Evolutionary conservation across 345 rosid species (phyloP).

Genomic region (Fremontodendron californicum): DNA sequence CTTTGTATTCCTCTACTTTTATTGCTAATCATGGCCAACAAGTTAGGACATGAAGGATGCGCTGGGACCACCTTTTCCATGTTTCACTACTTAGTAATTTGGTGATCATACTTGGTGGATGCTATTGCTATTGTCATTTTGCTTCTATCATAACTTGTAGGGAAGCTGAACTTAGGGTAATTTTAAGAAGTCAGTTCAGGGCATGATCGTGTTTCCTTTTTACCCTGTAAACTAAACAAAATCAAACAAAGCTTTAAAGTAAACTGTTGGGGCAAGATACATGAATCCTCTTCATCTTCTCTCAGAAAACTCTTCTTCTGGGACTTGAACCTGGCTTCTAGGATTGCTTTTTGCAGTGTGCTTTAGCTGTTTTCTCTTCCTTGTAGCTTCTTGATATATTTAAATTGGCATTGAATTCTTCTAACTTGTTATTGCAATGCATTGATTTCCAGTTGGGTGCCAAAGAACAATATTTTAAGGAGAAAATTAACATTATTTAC

Average conservation of each 20-base stretch:
- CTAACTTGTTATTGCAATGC: background rate
- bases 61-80: background rate
- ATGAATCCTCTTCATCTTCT: background rate
- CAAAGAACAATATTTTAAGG: slow-evolving; percentile 42
- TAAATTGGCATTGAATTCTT: background rate
- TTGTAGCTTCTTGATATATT: background rate
- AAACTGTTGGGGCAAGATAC: background rate
- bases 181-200: background rate
- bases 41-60: background rate
- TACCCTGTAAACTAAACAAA: background rate
- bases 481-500: slow-evolving; percentile 28
- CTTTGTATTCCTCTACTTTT: slow-evolving; percentile 6
- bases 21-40: background rate
- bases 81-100: background rate
- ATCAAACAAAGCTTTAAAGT: background rate
- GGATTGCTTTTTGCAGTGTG: background rate
- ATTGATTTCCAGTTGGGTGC: slow-evolving; percentile 26
- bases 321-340: background rate
- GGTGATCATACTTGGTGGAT: background rate
- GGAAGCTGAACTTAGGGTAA: background rate
- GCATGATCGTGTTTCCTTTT: background rate
- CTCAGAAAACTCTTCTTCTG: background rate
- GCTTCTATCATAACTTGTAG: background rate
- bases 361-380: background rate
- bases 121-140: background rate